These are phyloP conservation scores for Starmerella roubikii DNA, from an alignment of 805 yeast species.

Conservation along the genomic window DNA sequence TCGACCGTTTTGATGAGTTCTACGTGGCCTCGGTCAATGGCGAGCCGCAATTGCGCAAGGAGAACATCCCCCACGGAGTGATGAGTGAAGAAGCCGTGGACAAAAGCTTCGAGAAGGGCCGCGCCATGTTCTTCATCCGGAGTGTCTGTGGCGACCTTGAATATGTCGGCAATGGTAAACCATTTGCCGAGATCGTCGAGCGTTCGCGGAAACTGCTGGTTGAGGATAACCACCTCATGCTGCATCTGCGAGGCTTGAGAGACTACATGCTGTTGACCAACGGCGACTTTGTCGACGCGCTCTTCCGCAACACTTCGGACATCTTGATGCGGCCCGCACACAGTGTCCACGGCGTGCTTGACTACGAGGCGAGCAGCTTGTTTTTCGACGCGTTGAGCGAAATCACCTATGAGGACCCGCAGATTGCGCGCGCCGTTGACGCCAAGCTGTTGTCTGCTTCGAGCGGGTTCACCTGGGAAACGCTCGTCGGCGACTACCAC, in stretches of 20 bases:
- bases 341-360: slow-evolving; percentile 2
- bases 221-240: slow-evolving; percentile 35
- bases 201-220: slow-evolving; percentile 39
- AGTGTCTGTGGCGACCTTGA: slow-evolving; percentile 47
- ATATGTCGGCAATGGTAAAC: slow-evolving; percentile 50
- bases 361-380: slow-evolving; percentile 10
- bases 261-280: slow-evolving; percentile 55
- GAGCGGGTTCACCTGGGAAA: slow-evolving; percentile 8
- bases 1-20: slow-evolving; percentile 44
- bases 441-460: slow-evolving; percentile 64
- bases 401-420: not conserved
- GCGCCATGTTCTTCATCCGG: slow-evolving; percentile 50
- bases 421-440: slow-evolving; percentile 46
- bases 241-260: slow-evolving; percentile 49
- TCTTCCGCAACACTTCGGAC: slow-evolving; percentile 29
- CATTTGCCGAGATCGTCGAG: slow-evolving; percentile 42
- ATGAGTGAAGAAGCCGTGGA: slow-evolving; percentile 23
- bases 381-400: slow-evolving; percentile 8
- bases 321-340: slow-evolving; percentile 9
- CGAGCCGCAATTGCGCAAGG: too few relatives aligned
- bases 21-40: slow-evolving; percentile 30
- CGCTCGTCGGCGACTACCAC: slow-evolving; percentile 33
- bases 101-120: slow-evolving; percentile 42
- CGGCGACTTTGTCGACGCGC: slow-evolving; percentile 67
- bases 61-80: not conserved